Evolutionary conservation across 441 rosid species (phyloP).

Genomic region (Euphorbia corollata): DNA sequence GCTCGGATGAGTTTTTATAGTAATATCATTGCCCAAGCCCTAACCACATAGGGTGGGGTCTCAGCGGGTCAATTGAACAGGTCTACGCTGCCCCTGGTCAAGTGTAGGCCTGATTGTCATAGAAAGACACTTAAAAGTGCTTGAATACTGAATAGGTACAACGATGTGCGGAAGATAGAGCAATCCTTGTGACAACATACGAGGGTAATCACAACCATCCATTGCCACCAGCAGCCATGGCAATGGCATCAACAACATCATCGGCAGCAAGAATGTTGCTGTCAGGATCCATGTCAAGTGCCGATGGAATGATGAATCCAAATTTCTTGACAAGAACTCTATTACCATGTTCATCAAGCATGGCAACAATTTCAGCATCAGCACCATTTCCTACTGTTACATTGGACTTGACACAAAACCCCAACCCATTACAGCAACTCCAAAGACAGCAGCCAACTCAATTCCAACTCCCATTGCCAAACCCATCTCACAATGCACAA

Average conservation of each 20-base stretch:
- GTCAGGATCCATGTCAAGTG: conserved; percentile 85
- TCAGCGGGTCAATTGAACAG: no score
- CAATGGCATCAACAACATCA: conserved; percentile 87
- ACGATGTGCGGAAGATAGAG: conserved; percentile 82
- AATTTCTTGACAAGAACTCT: conserved; percentile 63
- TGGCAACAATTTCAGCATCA: conserved; percentile 66
- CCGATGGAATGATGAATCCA: conserved; percentile 66
- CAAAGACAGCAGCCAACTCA: no score
- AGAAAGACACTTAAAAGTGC: no score
- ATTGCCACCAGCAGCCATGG: conserved; percentile 72
- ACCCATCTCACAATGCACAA: conserved; percentile 13
- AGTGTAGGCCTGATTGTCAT: no score
- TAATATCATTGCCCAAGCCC: no score
- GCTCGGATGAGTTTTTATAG: no score
- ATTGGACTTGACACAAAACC: conserved; percentile 60
- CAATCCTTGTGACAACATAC: conserved; percentile 20
- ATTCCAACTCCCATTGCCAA: no score
- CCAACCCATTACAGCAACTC: conserved; percentile 41
- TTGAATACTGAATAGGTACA: conserved; percentile 48
- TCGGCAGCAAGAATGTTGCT: conserved; percentile 80
- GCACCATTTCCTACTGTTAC: conserved; percentile 75
- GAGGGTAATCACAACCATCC: conserved; percentile 96
- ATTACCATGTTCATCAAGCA: conserved; percentile 62
- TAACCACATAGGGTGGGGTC: no score
- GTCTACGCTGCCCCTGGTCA: no score